A percentile compares a stretch with the other conserved stretches of the same genome.
Conservation (phyloP, 2,329 filamentous ascomycete genomes). For the Aspergillus flavus region DNA sequence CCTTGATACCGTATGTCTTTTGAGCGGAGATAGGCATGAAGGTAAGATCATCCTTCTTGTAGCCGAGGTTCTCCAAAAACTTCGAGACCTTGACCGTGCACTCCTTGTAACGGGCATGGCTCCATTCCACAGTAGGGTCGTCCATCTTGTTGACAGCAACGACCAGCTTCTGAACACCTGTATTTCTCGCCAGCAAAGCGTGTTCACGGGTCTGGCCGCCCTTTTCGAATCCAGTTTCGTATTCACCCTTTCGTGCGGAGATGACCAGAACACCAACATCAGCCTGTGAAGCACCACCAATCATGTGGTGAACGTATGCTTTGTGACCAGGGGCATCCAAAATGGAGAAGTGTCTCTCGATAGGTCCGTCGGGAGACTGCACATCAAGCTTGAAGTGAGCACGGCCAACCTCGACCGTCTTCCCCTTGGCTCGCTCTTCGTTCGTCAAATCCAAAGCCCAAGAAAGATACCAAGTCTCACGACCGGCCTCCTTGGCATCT, state of each 20-base stretch:
- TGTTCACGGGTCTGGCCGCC: conserved; percentile 97
- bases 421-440: conserved; percentile 93
- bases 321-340: conserved; percentile 97
- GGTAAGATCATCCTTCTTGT: conserved; percentile 91
- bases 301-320: conserved; percentile 98
- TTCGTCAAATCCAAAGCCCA: conserved; percentile 98
- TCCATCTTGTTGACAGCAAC: conserved; percentile 99
- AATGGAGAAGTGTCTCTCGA: conserved; percentile 94
- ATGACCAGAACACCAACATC: conserved; percentile 96
- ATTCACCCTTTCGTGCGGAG: conserved; percentile 94
- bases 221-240: conserved; percentile 96
- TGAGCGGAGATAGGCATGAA: conserved; percentile 98
- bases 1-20: conserved; percentile 82
- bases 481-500: conserved; percentile 92
- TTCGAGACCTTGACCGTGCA: conserved; percentile 84
- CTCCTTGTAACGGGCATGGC: conserved; percentile 86
- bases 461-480: conserved; percentile 98
- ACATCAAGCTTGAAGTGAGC: conserved; percentile 84
- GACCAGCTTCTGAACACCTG: conserved; percentile 94
- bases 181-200: conserved; percentile 95
- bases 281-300: conserved; percentile 89
- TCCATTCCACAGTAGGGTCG: conserved; percentile 94
- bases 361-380: conserved; percentile 46
- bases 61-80: conserved; percentile 90
- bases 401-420: conserved; percentile 95